phyloP scores from a whole-genome alignment of 2,329 filamentous ascomycete species.

The Fusarium verrucosum region DNA sequence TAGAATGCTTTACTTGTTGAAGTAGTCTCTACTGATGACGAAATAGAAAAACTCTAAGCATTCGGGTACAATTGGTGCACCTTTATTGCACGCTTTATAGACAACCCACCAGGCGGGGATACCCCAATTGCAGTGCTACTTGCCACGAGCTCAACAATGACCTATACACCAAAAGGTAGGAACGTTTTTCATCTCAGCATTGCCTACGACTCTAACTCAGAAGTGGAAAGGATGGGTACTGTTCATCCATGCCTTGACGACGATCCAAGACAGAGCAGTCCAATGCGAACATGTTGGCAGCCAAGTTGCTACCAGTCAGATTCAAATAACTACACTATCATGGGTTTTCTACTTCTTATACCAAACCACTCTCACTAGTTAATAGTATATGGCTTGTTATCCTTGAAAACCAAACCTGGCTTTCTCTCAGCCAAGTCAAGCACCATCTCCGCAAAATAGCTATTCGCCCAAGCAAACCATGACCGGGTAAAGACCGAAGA shows the following conservation, averaged over 20 bases:
- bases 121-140: too few relatives aligned
- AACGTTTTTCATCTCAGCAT: neutral
- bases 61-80: neutral
- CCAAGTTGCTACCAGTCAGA: neutral
- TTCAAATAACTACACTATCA: neutral
- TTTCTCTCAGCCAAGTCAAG: slow-evolving; percentile 17
- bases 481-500: slow-evolving; percentile 11
- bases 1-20: neutral
- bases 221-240: too few relatives aligned
- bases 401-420: slow-evolving; percentile 5
- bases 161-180: neutral
- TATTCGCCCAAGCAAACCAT: slow-evolving; percentile 28
- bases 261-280: neutral
- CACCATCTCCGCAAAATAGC: slow-evolving; percentile 22
- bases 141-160: rapidly evolving
- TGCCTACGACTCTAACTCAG: rapidly evolving
- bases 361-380: neutral
- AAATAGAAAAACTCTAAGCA: neutral
- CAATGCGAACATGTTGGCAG: neutral
- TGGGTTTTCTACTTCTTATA: too few relatives aligned
- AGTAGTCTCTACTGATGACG: neutral
- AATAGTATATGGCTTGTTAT: slow-evolving; percentile 2
- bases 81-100: neutral
- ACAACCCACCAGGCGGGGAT: neutral
- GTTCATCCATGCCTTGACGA: neutral